These are phyloP conservation scores for Psilocybe cyanescens DNA, from an alignment of 768 basidiomycete genomes.

Conservation along the genomic window DNA sequence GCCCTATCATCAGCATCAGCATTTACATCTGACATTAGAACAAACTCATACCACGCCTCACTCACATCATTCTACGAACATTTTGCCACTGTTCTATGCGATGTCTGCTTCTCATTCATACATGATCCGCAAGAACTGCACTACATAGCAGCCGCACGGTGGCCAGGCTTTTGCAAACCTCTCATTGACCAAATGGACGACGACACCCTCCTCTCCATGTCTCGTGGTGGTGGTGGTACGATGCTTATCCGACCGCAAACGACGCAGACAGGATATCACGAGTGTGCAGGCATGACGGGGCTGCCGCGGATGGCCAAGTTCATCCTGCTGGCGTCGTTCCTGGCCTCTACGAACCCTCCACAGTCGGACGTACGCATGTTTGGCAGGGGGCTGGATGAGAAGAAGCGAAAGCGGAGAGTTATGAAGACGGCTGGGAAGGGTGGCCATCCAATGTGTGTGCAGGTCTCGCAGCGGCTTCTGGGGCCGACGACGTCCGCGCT, in stretches of 20 bases:
- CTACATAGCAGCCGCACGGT: conserved; percentile 78
- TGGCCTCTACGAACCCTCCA: conserved; percentile 85
- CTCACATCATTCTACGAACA: conserved; percentile 66
- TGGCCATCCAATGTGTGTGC: conserved; percentile 44
- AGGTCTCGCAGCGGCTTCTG: conserved; percentile 79
- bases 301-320: conserved; percentile 76
- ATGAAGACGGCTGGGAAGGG: conserved; percentile 37
- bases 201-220: conserved; percentile 31
- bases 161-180: conserved; percentile 81
- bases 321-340: conserved; percentile 74
- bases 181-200: conserved; percentile 53
- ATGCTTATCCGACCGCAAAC: not conserved
- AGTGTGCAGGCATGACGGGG: conserved; percentile 27
- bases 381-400: conserved; percentile 72
- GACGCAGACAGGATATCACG: conserved; percentile 3
- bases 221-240: conserved; percentile 16
- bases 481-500: conserved; percentile 81
- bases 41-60: conserved; percentile 53
- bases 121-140: conserved; percentile 70
- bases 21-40: conserved; percentile 3
- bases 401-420: conserved; percentile 54
- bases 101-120: conserved; percentile 65
- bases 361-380: conserved; percentile 86
- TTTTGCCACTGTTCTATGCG: conserved; percentile 61
- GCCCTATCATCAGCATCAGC: conserved; percentile 13